Base-by-base conservation (phyloP, 208 protist species). In the Crithidia sp. region DNA sequence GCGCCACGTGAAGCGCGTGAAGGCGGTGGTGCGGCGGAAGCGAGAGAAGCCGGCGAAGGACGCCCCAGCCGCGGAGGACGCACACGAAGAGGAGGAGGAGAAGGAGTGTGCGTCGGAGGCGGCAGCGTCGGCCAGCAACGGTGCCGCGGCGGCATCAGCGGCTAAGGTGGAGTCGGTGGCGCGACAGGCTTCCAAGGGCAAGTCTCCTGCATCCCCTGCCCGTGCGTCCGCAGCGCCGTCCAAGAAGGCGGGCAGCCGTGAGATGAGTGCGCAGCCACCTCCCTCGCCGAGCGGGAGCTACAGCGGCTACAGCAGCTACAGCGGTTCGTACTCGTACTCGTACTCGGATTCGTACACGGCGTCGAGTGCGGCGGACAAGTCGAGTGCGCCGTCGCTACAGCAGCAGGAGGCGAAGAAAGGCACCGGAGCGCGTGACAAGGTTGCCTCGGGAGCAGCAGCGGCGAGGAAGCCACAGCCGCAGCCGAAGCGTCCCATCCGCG, bases 261-360 rank as follows among this genome's bases (percentile, higher is more conserved):
- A 13, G 6, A 3, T 50, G 0, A 68, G 63, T 9, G 52, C 10
- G 17, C 5, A 37, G 36, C 14, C 49, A 39, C 8, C 63, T 5
- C 63, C 50, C 7, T 43, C n/a, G 61, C 49, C 49, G 43, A 74
- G 60, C 61, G 37, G 40, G 10, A 17, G 45, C 37, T 53, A 64
- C 60, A 45, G 67, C 56, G 60, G 52, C 54, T 58, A 68, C 52
- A 53, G 41, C 44, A 71, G 57, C 28, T 67, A 67, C 61, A 78
- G 28, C 44, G 74, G 52, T 13, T 74, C 67, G 13, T 39, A 53
- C 6, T 79, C 74, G 5, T 74, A 68, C 66, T 78, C 67, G 13
- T 73, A 65, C 67, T 80, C 72, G 7, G 72, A 83, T 63, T 59
- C 58, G 36, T 78, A 73, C 60, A 68, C 63, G 13, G 63, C 50